Conservation (phyloP, 2,329 filamentous ascomycete genomes). For the Ophidiomyces ophidiicola region DNA sequence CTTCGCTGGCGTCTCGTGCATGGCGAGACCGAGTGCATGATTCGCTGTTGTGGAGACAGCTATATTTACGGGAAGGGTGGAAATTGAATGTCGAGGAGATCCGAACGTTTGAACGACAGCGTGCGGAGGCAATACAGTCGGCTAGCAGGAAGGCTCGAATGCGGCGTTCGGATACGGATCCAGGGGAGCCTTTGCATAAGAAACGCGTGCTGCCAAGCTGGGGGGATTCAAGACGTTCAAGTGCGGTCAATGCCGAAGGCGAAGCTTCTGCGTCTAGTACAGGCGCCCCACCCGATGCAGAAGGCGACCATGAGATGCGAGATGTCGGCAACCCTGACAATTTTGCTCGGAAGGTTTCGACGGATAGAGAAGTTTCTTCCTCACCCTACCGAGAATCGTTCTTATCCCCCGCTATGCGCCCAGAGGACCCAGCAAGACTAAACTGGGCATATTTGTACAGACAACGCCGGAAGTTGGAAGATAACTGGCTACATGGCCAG, state of each 20-base stretch:
- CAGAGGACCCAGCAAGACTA: constrained; percentile 38
- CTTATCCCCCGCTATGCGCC: constrained; percentile 2
- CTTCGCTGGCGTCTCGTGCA: constrained; percentile 63
- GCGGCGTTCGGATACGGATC: constrained; percentile 36
- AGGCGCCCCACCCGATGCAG: constrained; percentile 20
- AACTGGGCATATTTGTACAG: constrained; percentile 94
- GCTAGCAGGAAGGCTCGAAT: constrained; percentile 37
- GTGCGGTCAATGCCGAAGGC: constrained; percentile 24
- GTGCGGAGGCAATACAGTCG: constrained; percentile 23
- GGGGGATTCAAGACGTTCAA: constrained; percentile 28
- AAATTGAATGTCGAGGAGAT: constrained; percentile 57
- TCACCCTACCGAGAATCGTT: constrained; percentile 5
- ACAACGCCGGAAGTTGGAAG: constrained; percentile 70
- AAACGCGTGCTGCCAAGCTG: constrained; percentile 38
- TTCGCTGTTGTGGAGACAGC: constrained; percentile 68
- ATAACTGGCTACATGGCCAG: constrained; percentile 77
- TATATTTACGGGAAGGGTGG: constrained; percentile 83
- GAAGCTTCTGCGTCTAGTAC: neutral
- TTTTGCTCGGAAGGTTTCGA: constrained; percentile 13
- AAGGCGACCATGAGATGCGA: constrained; percentile 35
- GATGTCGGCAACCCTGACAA: constrained; percentile 23
- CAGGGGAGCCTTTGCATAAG: constrained; percentile 41
- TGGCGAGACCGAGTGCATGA: constrained; percentile 78
- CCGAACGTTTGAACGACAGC: constrained; percentile 49
- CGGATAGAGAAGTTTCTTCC: constrained; percentile 11